Evolutionary conservation across 2,329 filamentous ascomycete genomes (phyloP).

Genomic region (Tolypocladium cylindrosporum): DNA sequence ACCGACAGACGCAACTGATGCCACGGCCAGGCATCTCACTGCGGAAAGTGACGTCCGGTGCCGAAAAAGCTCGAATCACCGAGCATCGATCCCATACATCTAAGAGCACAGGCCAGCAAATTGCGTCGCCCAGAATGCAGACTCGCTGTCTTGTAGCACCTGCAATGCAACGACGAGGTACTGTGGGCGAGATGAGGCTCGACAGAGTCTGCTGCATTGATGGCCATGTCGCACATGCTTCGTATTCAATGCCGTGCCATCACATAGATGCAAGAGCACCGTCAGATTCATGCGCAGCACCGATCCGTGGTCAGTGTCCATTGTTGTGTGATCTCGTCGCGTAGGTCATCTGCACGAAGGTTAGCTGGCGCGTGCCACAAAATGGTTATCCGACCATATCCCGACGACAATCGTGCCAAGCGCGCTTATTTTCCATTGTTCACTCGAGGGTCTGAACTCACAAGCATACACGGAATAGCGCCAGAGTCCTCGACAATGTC

Average conservation of each 20-base stretch:
- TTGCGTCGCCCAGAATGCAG: background rate
- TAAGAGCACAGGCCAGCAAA: background rate
- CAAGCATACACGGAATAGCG: background rate
- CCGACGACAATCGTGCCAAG: slow-evolving; percentile 9
- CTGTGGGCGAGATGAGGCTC: background rate
- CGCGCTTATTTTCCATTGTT: slow-evolving; percentile 1
- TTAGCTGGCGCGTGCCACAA: background rate
- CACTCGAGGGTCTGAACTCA: background rate
- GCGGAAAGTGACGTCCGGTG: background rate
- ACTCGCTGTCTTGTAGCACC: background rate
- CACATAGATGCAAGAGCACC: background rate
- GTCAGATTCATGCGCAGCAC: background rate
- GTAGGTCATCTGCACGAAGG: background rate
- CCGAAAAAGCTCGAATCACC: background rate
- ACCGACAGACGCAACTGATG: too few species aligned
- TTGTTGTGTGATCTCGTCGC: background rate
- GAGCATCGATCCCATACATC: background rate
- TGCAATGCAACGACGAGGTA: background rate
- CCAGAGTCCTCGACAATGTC: background rate
- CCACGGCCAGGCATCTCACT: background rate
- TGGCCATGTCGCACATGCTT: background rate
- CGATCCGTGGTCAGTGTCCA: background rate
- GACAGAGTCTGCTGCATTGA: background rate
- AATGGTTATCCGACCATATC: slow-evolving; percentile 11
- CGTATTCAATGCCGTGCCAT: background rate